Evolutionary conservation across 495 filamentous ascomycete species (phyloP).

Genomic region (Penicillium ucsense): DNA sequence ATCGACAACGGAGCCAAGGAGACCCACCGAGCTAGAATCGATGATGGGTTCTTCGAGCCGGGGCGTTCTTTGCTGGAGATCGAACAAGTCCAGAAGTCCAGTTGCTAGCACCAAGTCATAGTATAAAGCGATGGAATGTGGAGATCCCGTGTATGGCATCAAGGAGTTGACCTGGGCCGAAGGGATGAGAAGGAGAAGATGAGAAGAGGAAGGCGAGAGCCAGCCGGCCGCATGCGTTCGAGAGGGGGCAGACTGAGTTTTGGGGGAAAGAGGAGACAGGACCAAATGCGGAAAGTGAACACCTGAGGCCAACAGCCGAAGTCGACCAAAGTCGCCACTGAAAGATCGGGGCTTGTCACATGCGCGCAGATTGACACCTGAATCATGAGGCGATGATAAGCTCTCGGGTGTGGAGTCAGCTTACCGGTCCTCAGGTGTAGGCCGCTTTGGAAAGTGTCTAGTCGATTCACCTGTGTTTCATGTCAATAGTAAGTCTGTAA

Average conservation of each 20-base stretch:
- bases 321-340: no score
- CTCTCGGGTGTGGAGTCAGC: no score
- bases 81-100: not conserved
- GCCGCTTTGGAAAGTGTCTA: no score
- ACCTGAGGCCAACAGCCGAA: conserved; percentile 2
- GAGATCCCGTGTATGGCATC: not conserved
- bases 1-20: conserved; percentile 1
- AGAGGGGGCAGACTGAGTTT: not conserved
- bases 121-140: not conserved
- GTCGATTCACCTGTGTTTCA: no score
- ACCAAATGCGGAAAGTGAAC: not conserved
- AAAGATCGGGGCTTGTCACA: not conserved
- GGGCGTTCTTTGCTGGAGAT: not conserved
- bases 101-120: conserved; percentile 9
- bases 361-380: conserved; percentile 2
- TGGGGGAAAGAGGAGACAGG: not conserved
- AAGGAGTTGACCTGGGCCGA: not conserved
- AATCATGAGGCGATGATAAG: conserved; percentile 7
- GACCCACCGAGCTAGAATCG: not conserved
- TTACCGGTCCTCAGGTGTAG: no score
- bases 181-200: not conserved
- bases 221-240: conserved; percentile 5
- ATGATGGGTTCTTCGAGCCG: not conserved
- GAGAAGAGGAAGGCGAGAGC: not conserved
- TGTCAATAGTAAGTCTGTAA: no score